Percentiles rank a stretch among this genome's conserved stretches.
Conservation (phyloP, 192 early-diverging fungal species). For the Thoreauomyces humboldtii region DNA sequence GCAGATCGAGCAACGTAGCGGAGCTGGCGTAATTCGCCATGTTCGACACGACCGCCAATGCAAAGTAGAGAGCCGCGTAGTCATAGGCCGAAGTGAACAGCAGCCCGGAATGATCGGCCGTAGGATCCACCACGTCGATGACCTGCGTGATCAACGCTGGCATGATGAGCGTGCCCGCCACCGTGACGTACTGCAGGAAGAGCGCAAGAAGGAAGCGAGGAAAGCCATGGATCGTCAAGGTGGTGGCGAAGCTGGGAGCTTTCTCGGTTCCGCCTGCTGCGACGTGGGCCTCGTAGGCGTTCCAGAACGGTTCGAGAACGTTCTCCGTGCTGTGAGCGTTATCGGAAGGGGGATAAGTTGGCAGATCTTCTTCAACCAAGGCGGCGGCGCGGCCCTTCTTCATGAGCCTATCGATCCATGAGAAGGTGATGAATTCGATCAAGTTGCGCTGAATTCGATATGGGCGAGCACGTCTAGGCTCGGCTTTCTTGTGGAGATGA, state of each 20-base stretch:
- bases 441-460: too few species aligned
- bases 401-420: too few species aligned
- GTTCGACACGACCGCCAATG: background rate
- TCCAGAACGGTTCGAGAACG: slow-evolving; percentile 5
- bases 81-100: background rate
- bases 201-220: too few species aligned
- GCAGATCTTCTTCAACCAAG: slow-evolving; percentile 4
- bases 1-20: background rate
- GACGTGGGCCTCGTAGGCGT: too few species aligned
- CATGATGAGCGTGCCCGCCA: background rate
- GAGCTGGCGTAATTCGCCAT: background rate
- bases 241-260: too few species aligned
- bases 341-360: background rate
- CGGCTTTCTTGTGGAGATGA: too few species aligned
- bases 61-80: background rate
- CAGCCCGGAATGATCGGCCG: slow-evolving; percentile 8
- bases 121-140: background rate
- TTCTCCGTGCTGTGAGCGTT: background rate
- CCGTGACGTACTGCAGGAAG: too few species aligned
- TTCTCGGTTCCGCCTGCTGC: too few species aligned
- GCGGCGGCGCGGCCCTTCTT: too few species aligned
- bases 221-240: too few species aligned
- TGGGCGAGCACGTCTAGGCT: too few species aligned
- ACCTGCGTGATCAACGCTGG: background rate
- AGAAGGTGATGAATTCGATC: too few species aligned